Percentiles rank a stretch among this genome's conserved stretches.
These are phyloP conservation scores for Solanum hybrid DNA, from an alignment of 305 asterid genomes.

Conservation along the genomic window DNA sequence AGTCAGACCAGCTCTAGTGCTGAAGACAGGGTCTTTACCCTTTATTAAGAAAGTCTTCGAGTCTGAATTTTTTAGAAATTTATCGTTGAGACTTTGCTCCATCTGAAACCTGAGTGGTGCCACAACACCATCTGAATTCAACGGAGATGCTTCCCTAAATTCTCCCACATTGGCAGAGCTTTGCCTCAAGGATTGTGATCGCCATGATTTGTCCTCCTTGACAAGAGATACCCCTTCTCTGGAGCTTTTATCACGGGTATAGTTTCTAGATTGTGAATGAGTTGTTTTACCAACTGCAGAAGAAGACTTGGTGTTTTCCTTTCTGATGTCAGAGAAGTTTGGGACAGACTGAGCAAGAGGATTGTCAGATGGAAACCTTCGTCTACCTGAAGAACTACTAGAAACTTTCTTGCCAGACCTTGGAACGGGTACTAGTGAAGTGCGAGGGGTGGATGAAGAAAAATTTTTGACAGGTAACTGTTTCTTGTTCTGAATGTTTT, in stretches of 20 bases:
- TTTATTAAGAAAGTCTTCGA: constrained; percentile 55
- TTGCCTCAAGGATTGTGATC: constrained; percentile 49
- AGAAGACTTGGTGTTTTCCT: constrained; percentile 74
- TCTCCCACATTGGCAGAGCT: constrained; percentile 42
- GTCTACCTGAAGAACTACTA: constrained; percentile 38
- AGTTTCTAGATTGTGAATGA: constrained; percentile 53
- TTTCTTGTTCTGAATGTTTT: constrained; percentile 46
- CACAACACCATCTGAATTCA: constrained; percentile 40
- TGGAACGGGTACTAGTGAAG: constrained; percentile 43
- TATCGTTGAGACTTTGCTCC: constrained; percentile 9
- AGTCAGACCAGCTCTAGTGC: constrained; percentile 33
- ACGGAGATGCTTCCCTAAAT: constrained; percentile 26
- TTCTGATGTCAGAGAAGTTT: constrained; percentile 44
- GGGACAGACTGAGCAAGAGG: constrained; percentile 80
- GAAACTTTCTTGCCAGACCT: constrained; percentile 49
- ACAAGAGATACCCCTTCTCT: constrained; percentile 37
- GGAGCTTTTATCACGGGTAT: constrained; percentile 57
- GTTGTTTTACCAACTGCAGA: constrained; percentile 46
- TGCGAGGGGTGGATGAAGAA: constrained; percentile 50
- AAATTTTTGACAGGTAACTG: constrained; percentile 33
- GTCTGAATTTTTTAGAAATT: constrained; percentile 24
- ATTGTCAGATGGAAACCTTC: constrained; percentile 64
- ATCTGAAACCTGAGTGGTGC: constrained; percentile 32
- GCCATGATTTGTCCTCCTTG: constrained; percentile 63
- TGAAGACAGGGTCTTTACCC: constrained; percentile 46